These are phyloP conservation scores for Amniculicola lignicola DNA, from an alignment of 495 filamentous ascomycete genomes.

Conservation along the genomic window DNA sequence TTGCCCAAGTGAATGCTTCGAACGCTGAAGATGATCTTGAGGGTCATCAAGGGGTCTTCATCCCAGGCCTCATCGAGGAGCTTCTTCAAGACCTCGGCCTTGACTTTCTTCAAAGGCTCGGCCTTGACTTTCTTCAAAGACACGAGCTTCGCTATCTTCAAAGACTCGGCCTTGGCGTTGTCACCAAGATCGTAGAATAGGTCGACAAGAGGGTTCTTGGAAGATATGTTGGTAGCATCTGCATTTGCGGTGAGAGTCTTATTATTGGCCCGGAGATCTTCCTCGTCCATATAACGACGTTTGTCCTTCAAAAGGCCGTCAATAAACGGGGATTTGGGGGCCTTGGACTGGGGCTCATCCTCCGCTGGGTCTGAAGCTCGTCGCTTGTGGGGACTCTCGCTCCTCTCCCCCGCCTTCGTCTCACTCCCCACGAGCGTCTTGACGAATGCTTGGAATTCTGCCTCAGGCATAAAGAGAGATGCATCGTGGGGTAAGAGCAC, in stretches of 20 bases:
- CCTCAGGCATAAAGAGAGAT: conserved; percentile 36
- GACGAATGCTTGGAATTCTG: conserved; percentile 34
- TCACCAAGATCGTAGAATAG: conserved; percentile 47
- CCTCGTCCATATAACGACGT: conserved; percentile 12
- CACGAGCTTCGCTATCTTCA: conserved; percentile 31
- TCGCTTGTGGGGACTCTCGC: neutral
- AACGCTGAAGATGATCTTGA: conserved; percentile 53
- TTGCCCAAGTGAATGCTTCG: conserved; percentile 53
- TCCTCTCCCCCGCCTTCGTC: neutral
- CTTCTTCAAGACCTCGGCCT: no score
- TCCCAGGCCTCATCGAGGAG: conserved; percentile 46
- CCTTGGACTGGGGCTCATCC: conserved; percentile 7
- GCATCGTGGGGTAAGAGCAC: conserved; percentile 41
- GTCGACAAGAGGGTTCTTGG: conserved; percentile 44
- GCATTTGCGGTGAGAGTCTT: conserved; percentile 47
- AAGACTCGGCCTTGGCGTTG: conserved; percentile 32
- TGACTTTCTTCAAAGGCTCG: conserved; percentile 31
- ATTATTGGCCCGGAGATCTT: conserved; percentile 34
- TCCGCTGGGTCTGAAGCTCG: neutral
- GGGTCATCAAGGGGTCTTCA: conserved; percentile 42
- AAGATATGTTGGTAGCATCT: conserved; percentile 43
- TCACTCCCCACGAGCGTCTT: neutral
- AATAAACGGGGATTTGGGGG: conserved; percentile 32
- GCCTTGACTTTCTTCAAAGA: conserved; percentile 33
- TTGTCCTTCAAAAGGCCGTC: conserved; percentile 30